phyloP scores from a whole-genome alignment of 192 early-diverging fungal species.

The Podila clonocystis region DNA sequence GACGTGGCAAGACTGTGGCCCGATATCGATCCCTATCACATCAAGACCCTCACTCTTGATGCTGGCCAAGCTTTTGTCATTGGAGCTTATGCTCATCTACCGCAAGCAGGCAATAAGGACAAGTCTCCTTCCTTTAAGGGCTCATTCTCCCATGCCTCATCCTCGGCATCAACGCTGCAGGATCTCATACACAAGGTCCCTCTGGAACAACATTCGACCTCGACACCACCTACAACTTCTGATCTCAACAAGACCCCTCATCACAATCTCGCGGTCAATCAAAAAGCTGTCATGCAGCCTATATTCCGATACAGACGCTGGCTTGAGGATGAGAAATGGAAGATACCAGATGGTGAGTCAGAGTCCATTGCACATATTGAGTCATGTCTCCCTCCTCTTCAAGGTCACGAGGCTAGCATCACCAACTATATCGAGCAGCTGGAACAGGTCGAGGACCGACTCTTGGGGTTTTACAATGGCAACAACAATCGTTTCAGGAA shows the following conservation, averaged over 20 bases:
- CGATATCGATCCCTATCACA: background rate
- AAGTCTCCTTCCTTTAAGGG: background rate
- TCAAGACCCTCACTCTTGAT: constrained; percentile 22
- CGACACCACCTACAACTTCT: background rate
- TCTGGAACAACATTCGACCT: background rate
- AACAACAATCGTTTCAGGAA: constrained; percentile 5
- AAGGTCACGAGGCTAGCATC: constrained; percentile 1
- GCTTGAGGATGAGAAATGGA: constrained; percentile 11
- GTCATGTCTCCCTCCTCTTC: constrained; percentile 18
- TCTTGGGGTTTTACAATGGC: constrained; percentile 11
- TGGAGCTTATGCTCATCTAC: constrained; percentile 8
- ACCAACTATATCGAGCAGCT: constrained; percentile 1
- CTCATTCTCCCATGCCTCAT: background rate
- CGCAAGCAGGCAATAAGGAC: background rate
- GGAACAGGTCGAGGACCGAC: background rate
- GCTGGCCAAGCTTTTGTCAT: constrained; percentile 15
- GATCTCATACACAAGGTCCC: background rate
- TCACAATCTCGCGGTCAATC: constrained; percentile 7
- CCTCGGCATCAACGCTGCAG: background rate
- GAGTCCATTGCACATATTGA: constrained; percentile 10
- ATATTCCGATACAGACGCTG: constrained; percentile 4
- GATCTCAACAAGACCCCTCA: no score
- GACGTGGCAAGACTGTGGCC: constrained; percentile 7
- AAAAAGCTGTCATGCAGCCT: constrained; percentile 18
- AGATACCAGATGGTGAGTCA: background rate